These are phyloP conservation scores for Plasmodium blacklocki DNA, from an alignment of 169 alveolate species.

Conservation along the genomic window DNA sequence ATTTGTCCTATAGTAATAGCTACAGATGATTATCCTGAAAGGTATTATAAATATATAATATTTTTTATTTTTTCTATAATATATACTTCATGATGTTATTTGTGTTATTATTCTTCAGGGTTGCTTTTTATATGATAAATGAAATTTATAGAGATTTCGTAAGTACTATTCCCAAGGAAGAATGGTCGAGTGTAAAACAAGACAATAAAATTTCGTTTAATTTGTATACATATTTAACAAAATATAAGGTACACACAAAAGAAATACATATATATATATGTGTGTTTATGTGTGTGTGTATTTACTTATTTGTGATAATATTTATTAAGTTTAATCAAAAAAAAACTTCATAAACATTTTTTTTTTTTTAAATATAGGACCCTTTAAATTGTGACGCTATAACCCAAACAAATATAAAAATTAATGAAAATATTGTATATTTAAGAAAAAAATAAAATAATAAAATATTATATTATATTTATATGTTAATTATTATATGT, in stretches of 20 bases:
- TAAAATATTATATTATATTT: neutral
- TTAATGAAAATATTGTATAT: slow-evolving; percentile 62
- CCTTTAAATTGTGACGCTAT: slow-evolving; percentile 74
- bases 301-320: neutral
- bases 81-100: neutral
- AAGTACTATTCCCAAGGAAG: slow-evolving; percentile 41
- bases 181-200: slow-evolving; percentile 60
- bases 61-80: slow-evolving; percentile 10
- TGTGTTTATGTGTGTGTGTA: neutral
- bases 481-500: no score
- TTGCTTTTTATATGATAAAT: slow-evolving; percentile 74
- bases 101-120: slow-evolving; percentile 14
- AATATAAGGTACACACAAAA: slow-evolving; percentile 49
- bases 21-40: slow-evolving; percentile 73
- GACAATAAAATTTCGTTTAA: slow-evolving; percentile 59
- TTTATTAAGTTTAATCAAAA: neutral
- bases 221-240: slow-evolving; percentile 41
- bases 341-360: neutral
- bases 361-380: slow-evolving; percentile 20
- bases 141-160: slow-evolving; percentile 63
- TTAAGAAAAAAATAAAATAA: neutral
- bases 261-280: neutral
- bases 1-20: slow-evolving; percentile 74
- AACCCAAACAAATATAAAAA: slow-evolving; percentile 74
- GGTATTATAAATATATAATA: slow-evolving; percentile 14